Evolutionary conservation across 2,329 filamentous ascomycete genomes (phyloP).

Genomic region (Talaromyces sp.): DNA sequence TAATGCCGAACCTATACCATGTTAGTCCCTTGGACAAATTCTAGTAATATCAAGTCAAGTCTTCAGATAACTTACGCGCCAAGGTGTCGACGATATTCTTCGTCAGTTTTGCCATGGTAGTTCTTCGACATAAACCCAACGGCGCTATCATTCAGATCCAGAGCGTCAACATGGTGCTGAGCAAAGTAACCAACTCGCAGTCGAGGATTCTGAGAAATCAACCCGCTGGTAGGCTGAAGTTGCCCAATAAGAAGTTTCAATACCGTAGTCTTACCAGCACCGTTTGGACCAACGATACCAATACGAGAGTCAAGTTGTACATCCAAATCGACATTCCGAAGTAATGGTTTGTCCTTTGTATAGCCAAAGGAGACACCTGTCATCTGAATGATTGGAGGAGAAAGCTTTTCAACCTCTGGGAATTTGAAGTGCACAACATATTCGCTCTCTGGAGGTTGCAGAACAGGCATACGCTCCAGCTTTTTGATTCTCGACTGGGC

Average conservation of each 20-base stretch:
- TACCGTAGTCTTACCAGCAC: conserved; percentile 97
- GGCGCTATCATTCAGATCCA: conserved; percentile 82
- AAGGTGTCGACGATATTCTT: conserved; percentile 92
- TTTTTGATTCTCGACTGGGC: conserved; percentile 99
- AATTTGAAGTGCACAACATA: conserved; percentile 97
- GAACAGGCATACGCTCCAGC: conserved; percentile 89
- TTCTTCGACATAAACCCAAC: conserved; percentile 94
- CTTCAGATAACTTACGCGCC: conserved; percentile 61
- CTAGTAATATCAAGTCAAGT: conserved; percentile 12
- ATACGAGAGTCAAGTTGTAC: conserved; percentile 98
- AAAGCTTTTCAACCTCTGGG: conserved; percentile 94
- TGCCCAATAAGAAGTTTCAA: conserved; percentile 93
- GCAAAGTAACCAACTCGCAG: conserved; percentile 94
- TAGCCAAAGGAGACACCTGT: conserved; percentile 88
- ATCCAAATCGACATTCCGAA: conserved; percentile 85
- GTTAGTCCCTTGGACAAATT: background rate
- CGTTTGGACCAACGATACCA: conserved; percentile 98
- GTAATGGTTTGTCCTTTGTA: conserved; percentile 67
- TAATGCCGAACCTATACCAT: conserved; percentile 56
- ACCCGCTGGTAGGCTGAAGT: conserved; percentile 66
- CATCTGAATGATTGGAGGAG: conserved; percentile 98
- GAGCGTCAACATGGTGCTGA: conserved; percentile 94
- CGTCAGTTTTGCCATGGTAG: conserved; percentile 86
- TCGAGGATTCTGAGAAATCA: conserved; percentile 84
- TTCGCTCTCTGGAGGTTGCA: conserved; percentile 84